Evolutionary conservation across 108 stramenopile species (phyloP).

Genomic region (Thalassiosira profunda): DNA sequence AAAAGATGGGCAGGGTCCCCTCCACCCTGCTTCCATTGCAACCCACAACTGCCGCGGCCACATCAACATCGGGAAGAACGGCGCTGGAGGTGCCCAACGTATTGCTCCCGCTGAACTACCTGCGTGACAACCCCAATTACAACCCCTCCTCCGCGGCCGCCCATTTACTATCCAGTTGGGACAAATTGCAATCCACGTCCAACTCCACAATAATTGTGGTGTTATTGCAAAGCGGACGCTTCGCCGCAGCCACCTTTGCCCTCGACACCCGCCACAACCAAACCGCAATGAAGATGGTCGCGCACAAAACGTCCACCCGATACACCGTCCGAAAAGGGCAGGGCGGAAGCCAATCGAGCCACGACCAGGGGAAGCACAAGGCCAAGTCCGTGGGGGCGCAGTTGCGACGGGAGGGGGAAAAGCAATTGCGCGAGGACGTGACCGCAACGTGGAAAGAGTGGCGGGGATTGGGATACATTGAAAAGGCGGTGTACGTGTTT

Average conservation of each 20-base stretch:
- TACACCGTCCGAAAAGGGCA: constrained; percentile 91
- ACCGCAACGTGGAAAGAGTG: constrained; percentile 55
- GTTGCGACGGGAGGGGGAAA: constrained; percentile 84
- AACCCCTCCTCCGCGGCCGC: constrained; percentile 10
- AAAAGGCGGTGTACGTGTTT: constrained; percentile 38
- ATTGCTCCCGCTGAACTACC: constrained; percentile 24
- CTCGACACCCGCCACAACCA: not conserved
- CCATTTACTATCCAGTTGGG: constrained; percentile 23
- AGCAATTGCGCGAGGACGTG: constrained; percentile 70
- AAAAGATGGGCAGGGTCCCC: constrained; percentile 22
- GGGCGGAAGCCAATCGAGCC: constrained; percentile 83
- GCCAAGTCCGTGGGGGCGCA: constrained; percentile 87
- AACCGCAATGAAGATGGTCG: constrained; percentile 49
- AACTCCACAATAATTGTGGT: constrained; percentile 63
- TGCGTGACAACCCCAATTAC: constrained; percentile 30
- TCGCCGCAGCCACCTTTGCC: constrained; percentile 69
- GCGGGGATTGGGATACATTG: constrained; percentile 52
- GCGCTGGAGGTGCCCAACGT: constrained; percentile 28
- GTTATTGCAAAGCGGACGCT: constrained; percentile 70
- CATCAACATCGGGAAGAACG: not conserved
- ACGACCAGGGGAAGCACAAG: constrained; percentile 63
- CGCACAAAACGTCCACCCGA: constrained; percentile 63
- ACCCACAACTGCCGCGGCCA: not conserved
- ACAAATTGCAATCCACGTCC: constrained; percentile 10
- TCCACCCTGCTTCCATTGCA: constrained; percentile 24